Base-by-base conservation (phyloP, 2,329 filamentous ascomycete genomes). In the Penicillium janthinellum region DNA sequence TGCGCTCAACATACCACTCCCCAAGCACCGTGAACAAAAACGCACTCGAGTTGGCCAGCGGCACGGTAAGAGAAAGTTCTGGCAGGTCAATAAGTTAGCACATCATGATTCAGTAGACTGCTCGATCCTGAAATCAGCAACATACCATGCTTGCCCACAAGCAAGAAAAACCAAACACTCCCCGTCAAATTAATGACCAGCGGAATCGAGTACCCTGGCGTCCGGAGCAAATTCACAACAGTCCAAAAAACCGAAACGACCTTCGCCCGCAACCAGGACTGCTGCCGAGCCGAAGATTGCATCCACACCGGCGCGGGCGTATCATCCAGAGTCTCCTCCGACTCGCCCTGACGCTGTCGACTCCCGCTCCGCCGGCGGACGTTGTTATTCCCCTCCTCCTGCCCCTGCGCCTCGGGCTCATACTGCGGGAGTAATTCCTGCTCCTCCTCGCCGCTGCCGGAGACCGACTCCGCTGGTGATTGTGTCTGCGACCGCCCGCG, bases 1-100 rank as follows among this genome's bases (percentile, higher is more conserved):
- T 98, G 61, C 87, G 87, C 70, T 97, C 94, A 0, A 94, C 92
- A 82, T 89, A 96, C 92, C 93, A 98, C 69, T 98, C 94, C 0
- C 93, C 94, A 12, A 97, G 71, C 1, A 97, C 93, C 0, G 94
- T 98, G 72, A 97, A 98, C n/a, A 98, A 77, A 68, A 98, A 98
- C 0, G 94, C 94, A 71, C 96, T 79, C 0, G 92, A 96, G 71
- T 98, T 98, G 1, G 94, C 93, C 63, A 98, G 95, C 1, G 94
- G 94, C 0, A 98, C 93, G 2, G 93, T 97, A 63, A 98, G 81
- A 72, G 92, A 96, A 67, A 98, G 74, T 76, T 98, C 94, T 95
- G 54, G 6, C 12, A 8, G 54, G 31, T 4, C 50, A 39, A 15
- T 1, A 0, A 20, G 22, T 60, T 28, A 66, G 61, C 15, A 58